phyloP scores from a whole-genome alignment of 257 asterid genomes.

The Parsonsia alboflavescens region DNA sequence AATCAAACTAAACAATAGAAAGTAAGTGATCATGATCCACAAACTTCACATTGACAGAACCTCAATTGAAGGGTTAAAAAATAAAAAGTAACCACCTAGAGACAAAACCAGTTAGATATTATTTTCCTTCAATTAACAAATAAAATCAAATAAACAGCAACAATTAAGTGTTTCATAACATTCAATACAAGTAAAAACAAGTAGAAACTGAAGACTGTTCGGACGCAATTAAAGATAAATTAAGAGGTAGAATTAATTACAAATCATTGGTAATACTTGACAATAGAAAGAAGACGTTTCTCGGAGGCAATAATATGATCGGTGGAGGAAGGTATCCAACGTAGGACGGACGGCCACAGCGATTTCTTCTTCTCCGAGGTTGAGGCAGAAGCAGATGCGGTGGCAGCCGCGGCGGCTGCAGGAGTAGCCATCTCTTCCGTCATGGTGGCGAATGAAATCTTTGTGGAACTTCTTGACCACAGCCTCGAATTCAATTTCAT shows the following conservation, averaged over 20 bases:
- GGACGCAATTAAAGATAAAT: background rate
- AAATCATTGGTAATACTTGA: constrained; percentile 32
- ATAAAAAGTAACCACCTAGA: background rate
- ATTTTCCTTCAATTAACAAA: background rate
- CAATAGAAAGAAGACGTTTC: constrained; percentile 73
- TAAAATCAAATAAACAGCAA: background rate
- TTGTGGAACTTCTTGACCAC: constrained; percentile 28
- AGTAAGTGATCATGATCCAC: background rate
- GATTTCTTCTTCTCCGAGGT: constrained; percentile 30
- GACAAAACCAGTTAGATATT: background rate
- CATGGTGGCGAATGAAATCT: constrained; percentile 36
- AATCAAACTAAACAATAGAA: background rate
- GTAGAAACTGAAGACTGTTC: background rate
- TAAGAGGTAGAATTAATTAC: background rate
- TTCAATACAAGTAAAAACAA: background rate
- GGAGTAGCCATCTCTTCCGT: constrained; percentile 53
- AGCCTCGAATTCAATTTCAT: constrained; percentile 21
- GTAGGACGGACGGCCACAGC: constrained; percentile 63
- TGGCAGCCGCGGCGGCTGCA: constrained; percentile 13
- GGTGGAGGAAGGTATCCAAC: constrained; percentile 95
- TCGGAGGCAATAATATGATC: constrained; percentile 85
- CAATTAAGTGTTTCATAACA: background rate
- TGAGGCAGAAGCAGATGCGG: constrained; percentile 21
- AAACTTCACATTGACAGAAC: background rate
- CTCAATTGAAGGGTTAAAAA: background rate